Base-by-base conservation (phyloP, 768 basidiomycete genomes). In the Lentinula sp. region DNA sequence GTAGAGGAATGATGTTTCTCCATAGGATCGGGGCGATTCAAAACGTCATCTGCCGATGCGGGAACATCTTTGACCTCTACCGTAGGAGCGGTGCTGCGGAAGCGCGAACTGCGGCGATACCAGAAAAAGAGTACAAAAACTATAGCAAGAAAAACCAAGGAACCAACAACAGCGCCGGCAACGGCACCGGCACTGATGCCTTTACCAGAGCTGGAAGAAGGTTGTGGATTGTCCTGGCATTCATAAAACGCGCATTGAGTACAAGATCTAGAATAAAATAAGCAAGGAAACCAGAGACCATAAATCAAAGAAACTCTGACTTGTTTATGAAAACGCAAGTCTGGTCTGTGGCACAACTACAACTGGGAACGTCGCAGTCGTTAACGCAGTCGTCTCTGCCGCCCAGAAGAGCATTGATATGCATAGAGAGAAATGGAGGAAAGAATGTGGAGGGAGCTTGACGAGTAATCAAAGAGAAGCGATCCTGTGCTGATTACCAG, bases 11-110 rank as follows among this genome's bases (percentile, higher is more conserved):
- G 6, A 78, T 23, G 70, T 69, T 90, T 90, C 75, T 90, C 89
- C 57, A 74, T 86, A 35, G 91, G 91, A 72, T 93, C 88, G n/a
- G 90, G 89, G 45, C 91, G 79, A 70, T 85, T 89, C 62, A 93
- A 85, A 37, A 93, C 91, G 9, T 85, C 83, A 66, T 83, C 87
- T 18, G 91, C 90, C 20, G 87, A 75, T 1, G 89, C 91, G 41
- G 90, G 90, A 18, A 83, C 72, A 66, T 93, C 90, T 65, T 81
- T 81, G 59, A 74, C 67, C 61, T 84, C 82, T 36, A 65, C 18
- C 23, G 69, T 15, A 61, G 68, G 20, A 67, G 69, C 59, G 16
- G 72, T 70, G 48, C 71, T 76, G 63, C 76, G 77, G 15, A 79
- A 70, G 57, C 80, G 81, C 48, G 71, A 70, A 62, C 77, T 83